Evolutionary conservation across 169 alveolate species (phyloP).

Genomic region (Eimeria praecox): DNA sequence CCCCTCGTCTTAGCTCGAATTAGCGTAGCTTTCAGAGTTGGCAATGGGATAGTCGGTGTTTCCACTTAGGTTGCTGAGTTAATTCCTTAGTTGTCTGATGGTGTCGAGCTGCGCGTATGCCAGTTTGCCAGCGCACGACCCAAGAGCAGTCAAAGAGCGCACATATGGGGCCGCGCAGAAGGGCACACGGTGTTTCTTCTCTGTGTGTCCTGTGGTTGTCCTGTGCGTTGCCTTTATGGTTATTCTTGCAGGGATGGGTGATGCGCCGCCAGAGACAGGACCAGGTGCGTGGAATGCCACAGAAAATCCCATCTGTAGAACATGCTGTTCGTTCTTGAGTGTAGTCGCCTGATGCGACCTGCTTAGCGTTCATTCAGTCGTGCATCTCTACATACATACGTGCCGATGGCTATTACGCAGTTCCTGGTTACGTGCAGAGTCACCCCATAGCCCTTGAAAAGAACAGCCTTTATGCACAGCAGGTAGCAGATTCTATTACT

Average conservation of each 20-base stretch:
- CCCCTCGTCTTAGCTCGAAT: not conserved
- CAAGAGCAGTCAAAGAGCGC: not conserved
- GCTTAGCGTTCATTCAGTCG: not conserved
- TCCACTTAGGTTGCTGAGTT: not conserved
- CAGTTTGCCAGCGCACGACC: not conserved
- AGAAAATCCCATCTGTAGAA: not conserved
- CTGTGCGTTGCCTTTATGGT: not conserved
- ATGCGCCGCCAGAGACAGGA: not conserved
- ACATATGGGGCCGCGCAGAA: not conserved
- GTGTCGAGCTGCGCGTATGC: not conserved
- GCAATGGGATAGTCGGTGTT: not conserved
- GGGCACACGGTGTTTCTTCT: not conserved
- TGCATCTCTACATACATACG: not conserved
- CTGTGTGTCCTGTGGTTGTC: not conserved
- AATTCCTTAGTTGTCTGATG: not conserved
- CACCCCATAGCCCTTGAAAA: not conserved
- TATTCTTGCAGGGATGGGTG: not conserved
- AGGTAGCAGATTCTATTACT: not conserved
- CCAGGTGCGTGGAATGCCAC: not conserved
- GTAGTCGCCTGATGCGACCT: not conserved
- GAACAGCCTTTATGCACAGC: not conserved
- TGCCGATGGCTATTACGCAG: not conserved
- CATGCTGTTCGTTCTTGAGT: not conserved
- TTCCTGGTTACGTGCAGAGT: not conserved
- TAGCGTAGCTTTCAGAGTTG: not conserved